Evolutionary conservation across 805 yeast species (phyloP).

Genomic region (Kazachstania africana): DNA sequence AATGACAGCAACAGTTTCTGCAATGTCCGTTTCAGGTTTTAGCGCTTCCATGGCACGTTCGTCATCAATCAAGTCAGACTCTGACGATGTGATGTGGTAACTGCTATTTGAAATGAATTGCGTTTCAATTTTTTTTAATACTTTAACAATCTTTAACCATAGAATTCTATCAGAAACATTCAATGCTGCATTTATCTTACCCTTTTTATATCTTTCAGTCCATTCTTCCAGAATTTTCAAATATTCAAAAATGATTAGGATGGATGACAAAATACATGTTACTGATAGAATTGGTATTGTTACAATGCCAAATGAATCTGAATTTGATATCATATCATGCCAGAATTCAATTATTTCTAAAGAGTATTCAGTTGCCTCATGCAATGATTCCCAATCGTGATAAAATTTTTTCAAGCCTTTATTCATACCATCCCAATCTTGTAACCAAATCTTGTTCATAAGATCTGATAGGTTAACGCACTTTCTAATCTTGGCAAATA

Average conservation of each 20-base stretch:
- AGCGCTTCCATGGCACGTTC: conserved; percentile 48
- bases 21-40: conserved; percentile 32
- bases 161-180: conserved; percentile 43
- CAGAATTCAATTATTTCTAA: conserved; percentile 54
- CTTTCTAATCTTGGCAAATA: conserved; percentile 56
- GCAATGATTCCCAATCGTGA: conserved; percentile 48
- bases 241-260: conserved; percentile 53
- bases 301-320: neutral
- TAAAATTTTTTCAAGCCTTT: conserved; percentile 33
- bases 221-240: conserved; percentile 39
- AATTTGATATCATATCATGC: conserved; percentile 44
- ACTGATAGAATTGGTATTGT: conserved; percentile 69
- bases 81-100: conserved; percentile 34
- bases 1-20: conserved; percentile 37
- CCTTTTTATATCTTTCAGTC: conserved; percentile 15
- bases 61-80: conserved; percentile 42
- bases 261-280: conserved; percentile 48
- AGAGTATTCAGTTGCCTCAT: conserved; percentile 49
- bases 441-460: conserved; percentile 44
- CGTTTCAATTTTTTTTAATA: conserved; percentile 49
- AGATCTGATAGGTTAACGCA: conserved; percentile 51
- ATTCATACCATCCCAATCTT: conserved; percentile 63
- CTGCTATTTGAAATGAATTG: conserved; percentile 39
- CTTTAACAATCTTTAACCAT: conserved; percentile 53
- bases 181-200: conserved; percentile 14